Evolutionary conservation across 2,329 filamentous ascomycete species (phyloP), one percentile per base, ranked within the genome.

Genomic region (Diaporthe velutina): DNA sequence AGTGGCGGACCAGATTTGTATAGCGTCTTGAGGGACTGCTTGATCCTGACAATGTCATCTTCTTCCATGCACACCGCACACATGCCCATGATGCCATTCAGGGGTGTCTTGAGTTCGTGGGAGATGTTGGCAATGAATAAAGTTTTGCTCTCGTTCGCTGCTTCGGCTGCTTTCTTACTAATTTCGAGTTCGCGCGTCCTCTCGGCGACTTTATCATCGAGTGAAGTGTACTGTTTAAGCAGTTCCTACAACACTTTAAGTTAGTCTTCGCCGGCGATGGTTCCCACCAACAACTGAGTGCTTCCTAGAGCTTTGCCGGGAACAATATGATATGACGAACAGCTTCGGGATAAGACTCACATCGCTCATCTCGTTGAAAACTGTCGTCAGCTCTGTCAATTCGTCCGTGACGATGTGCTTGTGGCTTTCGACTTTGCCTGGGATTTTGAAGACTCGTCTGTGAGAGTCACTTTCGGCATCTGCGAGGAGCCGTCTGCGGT

Each of bases 141-240:
- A 0, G 97, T 98, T 85, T 99, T 99, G 87, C 95, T 97, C 84
- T 98, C 94, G 79, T 98, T 98, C 4, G 96, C 96, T n/a, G 94
- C 94, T 83, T 98, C 96, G 1, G 96, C 96, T 1, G 95, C 95
- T 84, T 95, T 95, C 82, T 98, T 98, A 85, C 93, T 97, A 76
- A 95, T 91, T 80, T 98, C 95, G 0, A 98, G 87, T 83, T 98
- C 94, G 48, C 90, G 90, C 0, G 96, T 98, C 73, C 96, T 89
- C 81, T 96, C 92, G 9, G 91, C 91, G 1, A 98, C 96, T 79
- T 96, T 93, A 73, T 96, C 92, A 82, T 98, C 96, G 1, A 98
- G 86, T 15, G 91, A 92, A 40, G 92, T 91, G 80, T 98, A 98
- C 80, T 98, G 95, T 84, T 95, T 94, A 80, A 94, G 90, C 58